These are phyloP conservation scores for Fraxinus americana DNA, from an alignment of 257 asterid genomes.

Conservation along the genomic window DNA sequence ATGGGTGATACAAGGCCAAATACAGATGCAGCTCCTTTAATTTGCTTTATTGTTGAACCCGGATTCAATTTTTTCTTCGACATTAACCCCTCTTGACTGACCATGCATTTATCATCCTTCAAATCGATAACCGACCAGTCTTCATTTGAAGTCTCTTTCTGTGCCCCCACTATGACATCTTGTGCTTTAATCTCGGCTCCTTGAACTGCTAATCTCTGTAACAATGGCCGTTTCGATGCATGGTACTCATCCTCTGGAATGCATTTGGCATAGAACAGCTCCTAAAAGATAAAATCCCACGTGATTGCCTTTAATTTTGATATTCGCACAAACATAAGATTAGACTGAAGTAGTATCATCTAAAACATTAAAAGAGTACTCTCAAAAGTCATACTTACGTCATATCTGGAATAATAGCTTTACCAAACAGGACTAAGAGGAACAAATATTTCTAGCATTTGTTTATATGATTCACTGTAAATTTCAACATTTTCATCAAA, in stretches of 20 bases:
- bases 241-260: constrained; percentile 90
- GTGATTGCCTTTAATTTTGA: too few species aligned
- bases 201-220: constrained; percentile 86
- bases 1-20: constrained; percentile 29
- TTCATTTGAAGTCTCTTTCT: constrained; percentile 49
- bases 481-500: too few species aligned
- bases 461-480: too few species aligned
- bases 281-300: constrained; percentile 40
- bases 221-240: constrained; percentile 76
- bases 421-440: too few species aligned
- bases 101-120: constrained; percentile 50
- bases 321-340: too few species aligned
- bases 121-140: constrained; percentile 75
- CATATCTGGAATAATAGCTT: too few species aligned
- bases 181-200: constrained; percentile 88
- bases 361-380: too few species aligned
- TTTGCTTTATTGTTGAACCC: constrained; percentile 24
- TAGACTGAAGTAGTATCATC: too few species aligned
- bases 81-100: constrained; percentile 27
- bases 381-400: too few species aligned
- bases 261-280: constrained; percentile 73
- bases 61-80: constrained; percentile 39
- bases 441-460: too few species aligned
- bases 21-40: constrained; percentile 59
- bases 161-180: constrained; percentile 55